Conservation (phyloP, 2,329 filamentous ascomycete genomes). For the Talaromyces sp. region DNA sequence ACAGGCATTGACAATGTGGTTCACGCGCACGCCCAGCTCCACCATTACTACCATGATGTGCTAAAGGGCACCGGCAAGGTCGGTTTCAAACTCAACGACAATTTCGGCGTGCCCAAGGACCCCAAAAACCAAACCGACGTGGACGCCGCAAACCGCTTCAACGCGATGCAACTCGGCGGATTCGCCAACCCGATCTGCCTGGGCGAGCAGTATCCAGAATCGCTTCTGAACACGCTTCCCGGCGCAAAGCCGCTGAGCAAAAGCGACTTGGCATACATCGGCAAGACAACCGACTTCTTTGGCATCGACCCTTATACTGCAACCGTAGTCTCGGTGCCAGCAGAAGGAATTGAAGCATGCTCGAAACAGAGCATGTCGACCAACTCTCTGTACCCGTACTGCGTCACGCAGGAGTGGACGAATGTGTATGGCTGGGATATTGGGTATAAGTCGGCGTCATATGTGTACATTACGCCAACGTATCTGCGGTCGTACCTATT, state of each 20-base stretch:
- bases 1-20: slow-evolving; percentile 47
- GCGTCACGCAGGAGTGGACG: slow-evolving; percentile 44
- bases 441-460: slow-evolving; percentile 51
- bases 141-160: slow-evolving; percentile 25
- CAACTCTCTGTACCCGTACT: slow-evolving; percentile 47
- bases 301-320: slow-evolving; percentile 57
- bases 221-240: slow-evolving; percentile 40
- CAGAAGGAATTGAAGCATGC: slow-evolving; percentile 45
- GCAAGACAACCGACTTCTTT: slow-evolving; percentile 51
- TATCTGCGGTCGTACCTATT: slow-evolving; percentile 46
- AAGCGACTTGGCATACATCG: slow-evolving; percentile 46
- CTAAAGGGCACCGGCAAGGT: slow-evolving; percentile 40
- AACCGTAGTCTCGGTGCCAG: slow-evolving; percentile 47
- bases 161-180: slow-evolving; percentile 33
- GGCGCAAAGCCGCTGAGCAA: slow-evolving; percentile 43
- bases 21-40: slow-evolving; percentile 34
- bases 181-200: slow-evolving; percentile 43
- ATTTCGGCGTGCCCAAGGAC: slow-evolving; percentile 48
- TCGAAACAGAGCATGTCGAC: slow-evolving; percentile 36
- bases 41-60: slow-evolving; percentile 37
- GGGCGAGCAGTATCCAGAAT: slow-evolving; percentile 40
- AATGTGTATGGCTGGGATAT: slow-evolving; percentile 54
- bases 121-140: slow-evolving; percentile 18
- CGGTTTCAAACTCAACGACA: slow-evolving; percentile 44
- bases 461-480: slow-evolving; percentile 54